Evolutionary conservation across 352 stramenopile species (phyloP), one percentile per base, ranked within the genome.

Genomic region (Globisporangium acanthophoron): DNA sequence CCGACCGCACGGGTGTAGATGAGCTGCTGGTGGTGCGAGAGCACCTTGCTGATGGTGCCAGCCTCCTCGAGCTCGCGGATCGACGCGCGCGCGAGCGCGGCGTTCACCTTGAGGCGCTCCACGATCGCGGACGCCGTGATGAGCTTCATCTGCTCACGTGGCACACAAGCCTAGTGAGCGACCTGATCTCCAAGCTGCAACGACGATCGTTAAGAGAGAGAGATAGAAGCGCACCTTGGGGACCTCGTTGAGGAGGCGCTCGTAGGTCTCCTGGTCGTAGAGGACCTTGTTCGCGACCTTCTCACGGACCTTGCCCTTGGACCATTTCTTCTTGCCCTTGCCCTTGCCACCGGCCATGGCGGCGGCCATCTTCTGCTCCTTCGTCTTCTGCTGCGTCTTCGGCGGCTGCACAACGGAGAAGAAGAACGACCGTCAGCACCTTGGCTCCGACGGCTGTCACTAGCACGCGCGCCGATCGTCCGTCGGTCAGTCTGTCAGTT

Each of bases 321-420:
- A 99, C 97, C 97, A 99, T 90, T 99, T 99, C 86, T 99, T 99
- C 93, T 99, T 99, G 80, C 96, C 96, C 90, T 99, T 99, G 83
- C 96, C 96, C 70, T 87, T 87, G 77, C 97, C 96, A 90, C 88
- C 88, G 58, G 97, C 97, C 92, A 99, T 97, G 91, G 97, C 97
- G 74, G 97, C 97, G 71, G 97, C 96, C 93, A 99, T 99, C 96
- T 99, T 99, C 72, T 99, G 96, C 80, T 99, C 97, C 92, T 99
- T 99, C 66, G 97, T 98, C 92, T 99, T 99, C 80, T 99, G 97
- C 88, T 99, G 97, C 72, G 98, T 97, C 85, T 99, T 99, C 65
- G 97, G 96, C 66, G 96, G 96, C 97, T 92, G 9, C 18, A 51
- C 31, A 49, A 61, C 44, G 66, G 20, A 59, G 4, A 35, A 44